Conservation (phyloP, 192 early-diverging fungal genomes). For the Entomortierella chlamydospora region DNA sequence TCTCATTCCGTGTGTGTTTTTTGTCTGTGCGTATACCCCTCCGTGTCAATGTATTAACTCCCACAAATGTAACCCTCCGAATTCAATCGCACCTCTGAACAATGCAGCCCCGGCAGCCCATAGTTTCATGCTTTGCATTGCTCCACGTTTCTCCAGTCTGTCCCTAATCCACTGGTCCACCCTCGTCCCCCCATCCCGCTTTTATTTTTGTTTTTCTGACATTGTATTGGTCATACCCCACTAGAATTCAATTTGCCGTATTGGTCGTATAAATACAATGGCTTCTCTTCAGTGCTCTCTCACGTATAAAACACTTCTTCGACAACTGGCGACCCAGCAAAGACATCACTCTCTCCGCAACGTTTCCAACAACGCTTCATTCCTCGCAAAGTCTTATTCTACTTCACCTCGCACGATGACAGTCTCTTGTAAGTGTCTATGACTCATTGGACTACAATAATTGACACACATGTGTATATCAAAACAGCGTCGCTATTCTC, state of each 20-base stretch:
- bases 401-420: constrained; percentile 42
- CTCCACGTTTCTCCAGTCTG: background rate
- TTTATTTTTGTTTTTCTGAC: background rate
- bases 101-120: no score
- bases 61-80: no score
- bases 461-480: no score
- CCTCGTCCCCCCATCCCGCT: background rate
- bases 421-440: constrained; percentile 3
- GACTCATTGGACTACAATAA: no score
- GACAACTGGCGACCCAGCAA: constrained; percentile 22
- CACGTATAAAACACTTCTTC: constrained; percentile 23
- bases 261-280: constrained; percentile 15
- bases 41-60: background rate
- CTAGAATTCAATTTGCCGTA: background rate
- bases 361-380: constrained; percentile 11
- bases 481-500: background rate
- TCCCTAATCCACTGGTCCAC: no score
- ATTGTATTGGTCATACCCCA: background rate
- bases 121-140: background rate
- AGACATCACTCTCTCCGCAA: constrained; percentile 9
- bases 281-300: constrained; percentile 40
- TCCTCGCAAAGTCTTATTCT: constrained; percentile 21
- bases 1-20: background rate
- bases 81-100: no score
- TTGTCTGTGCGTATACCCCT: background rate